phyloP scores from a whole-genome alignment of 1,284 basidiomycete species.

The Sphaerobolus stellatus region DNA sequence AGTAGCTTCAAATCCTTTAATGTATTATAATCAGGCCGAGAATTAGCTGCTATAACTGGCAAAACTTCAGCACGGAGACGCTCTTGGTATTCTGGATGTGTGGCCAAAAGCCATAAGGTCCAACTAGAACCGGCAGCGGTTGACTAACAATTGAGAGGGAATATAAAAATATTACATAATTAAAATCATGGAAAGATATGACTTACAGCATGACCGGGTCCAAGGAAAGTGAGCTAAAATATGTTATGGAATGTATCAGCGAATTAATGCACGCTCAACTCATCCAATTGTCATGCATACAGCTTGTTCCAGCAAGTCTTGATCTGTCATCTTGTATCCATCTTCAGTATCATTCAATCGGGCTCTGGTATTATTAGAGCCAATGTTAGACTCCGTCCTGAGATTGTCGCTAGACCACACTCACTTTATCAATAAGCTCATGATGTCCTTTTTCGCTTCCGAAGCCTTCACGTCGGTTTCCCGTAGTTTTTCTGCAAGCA shows the following conservation, averaged over 20 bases:
- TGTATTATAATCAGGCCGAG: constrained; percentile 43
- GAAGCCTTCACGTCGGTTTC: constrained; percentile 37
- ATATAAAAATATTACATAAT: background rate
- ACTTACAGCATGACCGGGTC: constrained; percentile 43
- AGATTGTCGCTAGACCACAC: too few relatives aligned
- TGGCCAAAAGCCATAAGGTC: constrained; percentile 42
- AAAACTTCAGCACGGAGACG: constrained; percentile 44
- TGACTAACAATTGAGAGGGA: constrained; percentile 25
- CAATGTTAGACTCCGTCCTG: too few relatives aligned
- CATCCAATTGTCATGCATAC: constrained; percentile 32
- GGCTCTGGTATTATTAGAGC: too few relatives aligned
- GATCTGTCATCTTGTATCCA: constrained; percentile 43
- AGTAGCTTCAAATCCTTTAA: constrained; percentile 47
- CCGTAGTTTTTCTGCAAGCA: constrained; percentile 41
- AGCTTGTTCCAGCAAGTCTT: constrained; percentile 50
- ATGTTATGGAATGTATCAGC: background rate
- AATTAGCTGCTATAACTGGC: constrained; percentile 34
- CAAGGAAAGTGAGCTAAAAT: constrained; percentile 49
- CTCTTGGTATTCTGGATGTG: constrained; percentile 35
- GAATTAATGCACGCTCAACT: background rate
- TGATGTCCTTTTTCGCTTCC: constrained; percentile 46
- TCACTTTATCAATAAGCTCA: constrained; percentile 48
- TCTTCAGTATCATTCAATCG: constrained; percentile 29
- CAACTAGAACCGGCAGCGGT: constrained; percentile 43
- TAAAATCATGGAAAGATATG: background rate